Evolutionary conservation across 495 filamentous ascomycete genomes (phyloP).

Genomic region (Venustampulla echinocandica): DNA sequence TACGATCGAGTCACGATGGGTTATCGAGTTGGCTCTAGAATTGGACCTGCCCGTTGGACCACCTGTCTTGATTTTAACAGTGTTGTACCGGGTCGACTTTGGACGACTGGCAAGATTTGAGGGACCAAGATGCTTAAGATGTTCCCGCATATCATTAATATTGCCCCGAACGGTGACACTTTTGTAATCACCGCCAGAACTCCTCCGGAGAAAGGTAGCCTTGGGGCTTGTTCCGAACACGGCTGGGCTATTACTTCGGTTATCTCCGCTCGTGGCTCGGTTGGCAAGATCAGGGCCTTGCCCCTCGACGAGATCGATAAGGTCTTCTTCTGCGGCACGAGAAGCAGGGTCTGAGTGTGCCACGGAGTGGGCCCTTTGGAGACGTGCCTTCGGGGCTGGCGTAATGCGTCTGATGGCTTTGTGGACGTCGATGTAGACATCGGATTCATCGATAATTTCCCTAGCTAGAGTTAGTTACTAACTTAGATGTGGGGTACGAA

Average conservation of each 20-base stretch:
- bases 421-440: constrained; percentile 92
- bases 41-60: background rate
- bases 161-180: constrained; percentile 41
- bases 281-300: constrained; percentile 1
- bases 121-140: constrained; percentile 84
- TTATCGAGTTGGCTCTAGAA: constrained; percentile 7
- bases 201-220: constrained; percentile 48
- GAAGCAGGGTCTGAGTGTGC: constrained; percentile 5
- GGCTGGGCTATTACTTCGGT: constrained; percentile 5
- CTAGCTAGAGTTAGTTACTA: constrained; percentile 29
- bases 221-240: constrained; percentile 20
- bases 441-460: constrained; percentile 71
- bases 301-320: constrained; percentile 30
- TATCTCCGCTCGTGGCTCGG: constrained; percentile 2
- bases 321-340: constrained; percentile 15
- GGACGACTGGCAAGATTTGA: constrained; percentile 84
- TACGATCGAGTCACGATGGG: constrained; percentile 8
- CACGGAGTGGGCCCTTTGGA: constrained; percentile 18
- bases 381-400: constrained; percentile 24
- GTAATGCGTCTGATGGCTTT: constrained; percentile 76
- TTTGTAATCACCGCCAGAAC: constrained; percentile 38
- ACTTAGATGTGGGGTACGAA: background rate
- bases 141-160: constrained; percentile 62
- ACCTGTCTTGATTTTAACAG: constrained; percentile 84
- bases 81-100: constrained; percentile 71